Percentiles rank a stretch among this genome's conserved stretches.
Evolutionary conservation across 768 basidiomycete species (phyloP).

Genomic region (Coprinopsis strossmayeri): DNA sequence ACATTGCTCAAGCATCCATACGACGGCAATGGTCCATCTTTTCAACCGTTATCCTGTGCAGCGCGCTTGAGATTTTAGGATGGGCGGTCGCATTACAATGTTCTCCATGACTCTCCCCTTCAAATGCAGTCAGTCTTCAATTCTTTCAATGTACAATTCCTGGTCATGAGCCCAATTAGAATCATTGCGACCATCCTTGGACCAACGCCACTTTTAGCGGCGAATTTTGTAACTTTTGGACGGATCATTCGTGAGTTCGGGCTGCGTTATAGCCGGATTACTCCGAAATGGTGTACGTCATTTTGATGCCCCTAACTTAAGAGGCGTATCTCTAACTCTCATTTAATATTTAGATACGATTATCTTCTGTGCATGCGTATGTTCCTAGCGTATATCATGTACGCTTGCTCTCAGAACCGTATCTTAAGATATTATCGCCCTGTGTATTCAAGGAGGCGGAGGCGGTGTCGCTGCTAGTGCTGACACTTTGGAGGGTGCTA

Average conservation of each 20-base stretch:
- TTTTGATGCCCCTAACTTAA: no score
- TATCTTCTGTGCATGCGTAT: neutral
- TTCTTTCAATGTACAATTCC: no score
- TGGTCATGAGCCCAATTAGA: no score
- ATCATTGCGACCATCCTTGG: constrained; percentile 35
- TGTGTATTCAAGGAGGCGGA: constrained; percentile 60
- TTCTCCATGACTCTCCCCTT: neutral
- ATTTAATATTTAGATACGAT: no score
- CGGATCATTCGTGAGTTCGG: constrained; percentile 36
- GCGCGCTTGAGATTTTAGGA: no score
- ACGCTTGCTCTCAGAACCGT: neutral
- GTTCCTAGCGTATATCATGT: neutral
- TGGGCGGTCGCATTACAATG: neutral
- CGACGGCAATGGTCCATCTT: no score
- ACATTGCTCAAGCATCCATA: no score
- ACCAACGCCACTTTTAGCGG: constrained; percentile 50
- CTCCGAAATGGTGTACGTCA: constrained; percentile 36
- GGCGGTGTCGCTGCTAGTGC: constrained; percentile 47
- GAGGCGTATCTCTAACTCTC: no score
- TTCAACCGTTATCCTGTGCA: no score
- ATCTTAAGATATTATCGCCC: constrained; percentile 39
- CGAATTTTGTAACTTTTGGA: constrained; percentile 52
- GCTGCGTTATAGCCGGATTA: constrained; percentile 36
- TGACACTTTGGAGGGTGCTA: constrained; percentile 14
- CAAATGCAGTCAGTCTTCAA: no score